A percentile compares a stretch with the other conserved stretches of the same genome.
These are phyloP conservation scores for Mrakiaceae sp. DNA, from an alignment of 1,284 basidiomycete genomes.

Conservation along the genomic window DNA sequence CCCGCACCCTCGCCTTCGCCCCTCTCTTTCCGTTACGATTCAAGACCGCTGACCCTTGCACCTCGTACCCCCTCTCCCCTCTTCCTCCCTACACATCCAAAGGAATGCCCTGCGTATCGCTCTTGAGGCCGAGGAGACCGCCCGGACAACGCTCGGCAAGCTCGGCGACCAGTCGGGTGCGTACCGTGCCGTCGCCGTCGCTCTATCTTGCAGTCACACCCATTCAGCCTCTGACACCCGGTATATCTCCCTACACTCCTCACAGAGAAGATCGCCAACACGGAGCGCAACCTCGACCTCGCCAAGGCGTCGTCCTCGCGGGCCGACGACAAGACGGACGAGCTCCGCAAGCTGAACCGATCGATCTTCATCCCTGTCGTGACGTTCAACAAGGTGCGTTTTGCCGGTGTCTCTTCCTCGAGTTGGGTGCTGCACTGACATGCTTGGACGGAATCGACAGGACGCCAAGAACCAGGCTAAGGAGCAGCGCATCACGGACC, in stretches of 20 bases:
- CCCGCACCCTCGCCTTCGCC: too few relatives aligned
- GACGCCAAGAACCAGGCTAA: slow-evolving; percentile 79
- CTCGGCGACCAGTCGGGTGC: slow-evolving; percentile 92
- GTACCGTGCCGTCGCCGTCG: slow-evolving; percentile 23
- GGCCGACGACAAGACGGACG: slow-evolving; percentile 86
- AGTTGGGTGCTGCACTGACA: neutral
- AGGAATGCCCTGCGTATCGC: slow-evolving; percentile 83
- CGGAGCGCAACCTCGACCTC: slow-evolving; percentile 89
- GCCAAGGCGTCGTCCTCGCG: slow-evolving; percentile 79
- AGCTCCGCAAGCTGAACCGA: slow-evolving; percentile 73
- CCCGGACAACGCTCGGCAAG: slow-evolving; percentile 68
- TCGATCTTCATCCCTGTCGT: slow-evolving; percentile 87
- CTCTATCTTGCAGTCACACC: neutral
- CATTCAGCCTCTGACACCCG: neutral
- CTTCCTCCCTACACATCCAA: neutral
- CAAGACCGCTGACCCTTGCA: too few relatives aligned
- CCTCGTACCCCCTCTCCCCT: neutral
- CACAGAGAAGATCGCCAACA: slow-evolving; percentile 63
- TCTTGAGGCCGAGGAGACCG: slow-evolving; percentile 91
- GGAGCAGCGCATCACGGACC: slow-evolving; percentile 74
- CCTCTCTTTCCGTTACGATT: too few relatives aligned
- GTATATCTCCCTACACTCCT: too few relatives aligned
- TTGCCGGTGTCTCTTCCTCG: neutral
- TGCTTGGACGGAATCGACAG: slow-evolving; percentile 23
- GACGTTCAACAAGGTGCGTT: slow-evolving; percentile 63